phyloP scores from a whole-genome alignment of 2,329 filamentous ascomycete genomes.

The Macrophomina tecta region DNA sequence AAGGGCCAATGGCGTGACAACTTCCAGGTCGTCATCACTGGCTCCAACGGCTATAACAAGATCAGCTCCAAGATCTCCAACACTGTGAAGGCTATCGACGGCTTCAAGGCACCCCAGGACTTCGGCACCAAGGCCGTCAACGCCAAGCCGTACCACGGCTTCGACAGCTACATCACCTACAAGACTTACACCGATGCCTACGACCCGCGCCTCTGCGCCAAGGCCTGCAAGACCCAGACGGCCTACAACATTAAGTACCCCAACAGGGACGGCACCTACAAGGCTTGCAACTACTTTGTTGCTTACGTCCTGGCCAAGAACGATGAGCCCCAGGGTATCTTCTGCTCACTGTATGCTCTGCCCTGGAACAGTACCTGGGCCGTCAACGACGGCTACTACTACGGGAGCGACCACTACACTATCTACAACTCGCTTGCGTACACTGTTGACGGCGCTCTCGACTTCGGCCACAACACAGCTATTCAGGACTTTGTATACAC shows the following conservation, averaged over 20 bases:
- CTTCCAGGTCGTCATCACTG: slow-evolving; percentile 33
- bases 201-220: slow-evolving; percentile 24
- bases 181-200: slow-evolving; percentile 26
- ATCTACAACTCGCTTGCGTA: slow-evolving; percentile 26
- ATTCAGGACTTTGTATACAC: background rate
- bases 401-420: slow-evolving; percentile 16
- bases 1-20: slow-evolving; percentile 35
- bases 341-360: slow-evolving; percentile 19
- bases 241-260: background rate
- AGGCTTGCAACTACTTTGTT: slow-evolving; percentile 24
- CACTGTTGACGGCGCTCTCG: background rate
- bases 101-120: slow-evolving; percentile 9
- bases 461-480: slow-evolving; percentile 4
- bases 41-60: slow-evolving; percentile 34
- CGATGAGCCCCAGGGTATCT: slow-evolving; percentile 14
- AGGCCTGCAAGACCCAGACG: slow-evolving; percentile 18
- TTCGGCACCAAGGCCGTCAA: slow-evolving; percentile 14
- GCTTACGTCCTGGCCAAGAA: slow-evolving; percentile 27
- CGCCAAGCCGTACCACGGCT: slow-evolving; percentile 2
- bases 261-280: slow-evolving; percentile 3
- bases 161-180: slow-evolving; percentile 20
- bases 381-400: slow-evolving; percentile 19
- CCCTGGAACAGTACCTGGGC: slow-evolving; percentile 22
- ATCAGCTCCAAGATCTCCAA: slow-evolving; percentile 2
- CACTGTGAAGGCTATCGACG: slow-evolving; percentile 11